Percentiles rank a stretch among this genome's conserved stretches.
Conservation (phyloP, 2,329 filamentous ascomycete species). For the Penicillium brevicompactum region DNA sequence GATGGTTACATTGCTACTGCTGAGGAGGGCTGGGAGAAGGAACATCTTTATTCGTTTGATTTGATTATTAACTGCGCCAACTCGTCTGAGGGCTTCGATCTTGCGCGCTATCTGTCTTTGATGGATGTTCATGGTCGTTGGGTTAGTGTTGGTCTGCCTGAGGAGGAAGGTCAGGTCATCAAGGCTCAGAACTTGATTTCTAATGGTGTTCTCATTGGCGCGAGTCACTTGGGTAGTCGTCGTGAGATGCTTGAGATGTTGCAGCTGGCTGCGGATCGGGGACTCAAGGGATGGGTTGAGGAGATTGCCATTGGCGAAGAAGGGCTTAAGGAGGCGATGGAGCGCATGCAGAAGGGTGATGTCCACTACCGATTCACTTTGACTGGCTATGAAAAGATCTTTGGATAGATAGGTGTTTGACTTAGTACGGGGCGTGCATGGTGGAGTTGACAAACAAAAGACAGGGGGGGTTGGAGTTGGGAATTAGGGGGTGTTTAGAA, state of each 20-base stretch:
- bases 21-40: slow-evolving; percentile 61
- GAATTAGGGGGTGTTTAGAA: background rate
- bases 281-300: slow-evolving; percentile 68
- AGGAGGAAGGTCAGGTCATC: slow-evolving; percentile 71
- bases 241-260: slow-evolving; percentile 73
- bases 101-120: slow-evolving; percentile 70
- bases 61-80: slow-evolving; percentile 74
- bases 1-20: slow-evolving; percentile 62
- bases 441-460: background rate
- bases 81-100: slow-evolving; percentile 69
- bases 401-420: slow-evolving; percentile 18
- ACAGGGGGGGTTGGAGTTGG: background rate
- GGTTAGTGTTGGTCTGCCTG: slow-evolving; percentile 78
- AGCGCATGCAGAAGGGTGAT: slow-evolving; percentile 69
- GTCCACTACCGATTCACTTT: slow-evolving; percentile 74
- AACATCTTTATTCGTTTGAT: slow-evolving; percentile 58
- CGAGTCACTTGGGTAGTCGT: slow-evolving; percentile 70
- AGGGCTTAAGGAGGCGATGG: slow-evolving; percentile 69
- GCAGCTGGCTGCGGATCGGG: slow-evolving; percentile 69
- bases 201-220: slow-evolving; percentile 73
- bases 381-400: slow-evolving; percentile 48
- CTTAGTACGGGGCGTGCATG: too few relatives aligned
- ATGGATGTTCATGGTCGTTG: slow-evolving; percentile 81
- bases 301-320: slow-evolving; percentile 72
- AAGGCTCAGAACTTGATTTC: slow-evolving; percentile 72